Conservation (phyloP, 108 stramenopile species). For the Nitzschia inconspicua region DNA sequence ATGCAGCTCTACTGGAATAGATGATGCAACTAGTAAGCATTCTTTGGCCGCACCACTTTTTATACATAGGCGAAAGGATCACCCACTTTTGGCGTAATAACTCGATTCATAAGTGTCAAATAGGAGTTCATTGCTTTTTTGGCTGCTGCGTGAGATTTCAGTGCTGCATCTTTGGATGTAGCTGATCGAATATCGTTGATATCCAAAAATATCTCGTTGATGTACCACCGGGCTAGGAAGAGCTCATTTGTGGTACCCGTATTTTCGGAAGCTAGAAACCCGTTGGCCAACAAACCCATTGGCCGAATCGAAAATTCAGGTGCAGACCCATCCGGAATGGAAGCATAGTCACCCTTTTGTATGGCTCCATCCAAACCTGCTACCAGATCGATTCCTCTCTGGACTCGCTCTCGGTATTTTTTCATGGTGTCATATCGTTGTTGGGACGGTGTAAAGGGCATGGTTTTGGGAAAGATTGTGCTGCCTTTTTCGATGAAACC, state of each 20-base stretch:
- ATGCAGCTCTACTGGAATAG: no score
- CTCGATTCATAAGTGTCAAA: slow-evolving; percentile 63
- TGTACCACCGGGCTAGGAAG: slow-evolving; percentile 75
- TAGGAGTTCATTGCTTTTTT: slow-evolving; percentile 67
- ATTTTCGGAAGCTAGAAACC: slow-evolving; percentile 73
- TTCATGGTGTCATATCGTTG: slow-evolving; percentile 77
- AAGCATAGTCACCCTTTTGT: slow-evolving; percentile 8
- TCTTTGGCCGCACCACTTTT: no score
- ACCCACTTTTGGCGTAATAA: slow-evolving; percentile 71
- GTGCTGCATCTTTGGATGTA: slow-evolving; percentile 41
- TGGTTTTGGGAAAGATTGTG: slow-evolving; percentile 64
- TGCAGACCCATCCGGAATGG: slow-evolving; percentile 36
- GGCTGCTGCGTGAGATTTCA: slow-evolving; percentile 19
- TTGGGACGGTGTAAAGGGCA: slow-evolving; percentile 70
- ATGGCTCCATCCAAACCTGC: slow-evolving; percentile 15
- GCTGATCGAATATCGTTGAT: slow-evolving; percentile 63
- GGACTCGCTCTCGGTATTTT: slow-evolving; percentile 58
- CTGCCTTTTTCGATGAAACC: slow-evolving; percentile 57
- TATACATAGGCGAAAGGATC: slow-evolving; percentile 47
- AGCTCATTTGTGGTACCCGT: slow-evolving; percentile 78
- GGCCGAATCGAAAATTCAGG: slow-evolving; percentile 61
- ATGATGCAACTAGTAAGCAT: no score
- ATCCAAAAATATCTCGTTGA: slow-evolving; percentile 68
- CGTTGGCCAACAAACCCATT: slow-evolving; percentile 75
- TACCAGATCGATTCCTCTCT: slow-evolving; percentile 33